phyloP scores from a whole-genome alignment of 371 early-diverging fungal genomes.

The Mucor irregularis region DNA sequence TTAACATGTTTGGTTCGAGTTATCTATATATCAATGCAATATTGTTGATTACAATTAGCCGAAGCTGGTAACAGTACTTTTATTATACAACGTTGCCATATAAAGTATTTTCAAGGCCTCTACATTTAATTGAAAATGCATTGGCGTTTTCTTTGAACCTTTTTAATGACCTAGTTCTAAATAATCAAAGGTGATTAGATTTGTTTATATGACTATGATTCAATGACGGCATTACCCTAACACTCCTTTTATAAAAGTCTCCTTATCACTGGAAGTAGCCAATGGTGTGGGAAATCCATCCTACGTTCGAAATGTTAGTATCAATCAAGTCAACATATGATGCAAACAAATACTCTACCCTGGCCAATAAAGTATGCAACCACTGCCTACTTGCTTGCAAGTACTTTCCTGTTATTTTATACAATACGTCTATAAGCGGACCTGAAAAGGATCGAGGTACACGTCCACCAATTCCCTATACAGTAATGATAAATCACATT shows the following conservation, averaged over 20 bases:
- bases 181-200: slow-evolving; percentile 1
- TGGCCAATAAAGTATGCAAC: slow-evolving; percentile 56
- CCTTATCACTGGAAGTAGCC: slow-evolving; percentile 56
- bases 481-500: too few species aligned
- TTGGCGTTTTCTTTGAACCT: slow-evolving; percentile 57
- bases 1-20: too few species aligned
- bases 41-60: too few species aligned
- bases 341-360: slow-evolving; percentile 30
- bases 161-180: slow-evolving; percentile 60
- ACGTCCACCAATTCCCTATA: slow-evolving; percentile 73
- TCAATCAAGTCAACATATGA: background rate
- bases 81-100: slow-evolving; percentile 32
- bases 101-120: slow-evolving; percentile 60
- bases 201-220: background rate
- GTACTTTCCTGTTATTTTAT: slow-evolving; percentile 60
- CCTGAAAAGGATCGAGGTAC: slow-evolving; percentile 71
- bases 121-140: slow-evolving; percentile 62
- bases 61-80: too few species aligned
- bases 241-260: slow-evolving; percentile 60
- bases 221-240: slow-evolving; percentile 43
- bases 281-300: slow-evolving; percentile 66
- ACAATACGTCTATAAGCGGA: slow-evolving; percentile 63
- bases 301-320: slow-evolving; percentile 29
- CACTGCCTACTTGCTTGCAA: slow-evolving; percentile 52
- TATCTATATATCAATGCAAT: too few species aligned